These are phyloP conservation scores for Colletotrichum filicis DNA, from an alignment of 2,329 filamentous ascomycete genomes.

Conservation along the genomic window DNA sequence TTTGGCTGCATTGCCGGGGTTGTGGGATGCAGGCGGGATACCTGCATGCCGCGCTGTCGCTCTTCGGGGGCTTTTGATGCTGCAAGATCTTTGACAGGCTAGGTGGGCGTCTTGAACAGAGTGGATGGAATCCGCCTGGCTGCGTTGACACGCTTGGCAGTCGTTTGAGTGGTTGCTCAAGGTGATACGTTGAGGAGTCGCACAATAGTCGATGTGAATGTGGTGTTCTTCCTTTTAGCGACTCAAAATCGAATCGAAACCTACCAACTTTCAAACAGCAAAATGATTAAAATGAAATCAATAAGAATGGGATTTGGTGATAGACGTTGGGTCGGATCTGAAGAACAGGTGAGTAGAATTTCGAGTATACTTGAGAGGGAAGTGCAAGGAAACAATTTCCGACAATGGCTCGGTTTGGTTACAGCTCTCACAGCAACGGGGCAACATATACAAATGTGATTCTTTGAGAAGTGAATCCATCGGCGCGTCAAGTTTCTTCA, in stretches of 20 bases:
- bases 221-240: neutral
- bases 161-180: neutral
- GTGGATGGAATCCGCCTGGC: no score
- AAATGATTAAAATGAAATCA: neutral
- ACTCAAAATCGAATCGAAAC: neutral
- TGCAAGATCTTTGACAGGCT: neutral
- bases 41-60: neutral
- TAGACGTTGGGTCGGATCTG: neutral
- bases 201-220: neutral
- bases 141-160: neutral
- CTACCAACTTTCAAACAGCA: neutral
- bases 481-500: neutral
- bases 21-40: constrained; percentile 13
- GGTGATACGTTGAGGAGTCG: neutral
- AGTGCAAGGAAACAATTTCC: neutral
- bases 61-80: constrained; percentile 5
- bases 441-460: neutral
- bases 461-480: neutral
- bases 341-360: neutral
- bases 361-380: no score
- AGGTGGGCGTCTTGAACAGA: no score
- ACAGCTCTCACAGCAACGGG: neutral
- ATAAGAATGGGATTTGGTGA: neutral
- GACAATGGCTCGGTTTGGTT: neutral
- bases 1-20: constrained; percentile 21